These are phyloP conservation scores for Cyclotella baltica DNA, from an alignment of 108 stramenopile species.

Conservation along the genomic window DNA sequence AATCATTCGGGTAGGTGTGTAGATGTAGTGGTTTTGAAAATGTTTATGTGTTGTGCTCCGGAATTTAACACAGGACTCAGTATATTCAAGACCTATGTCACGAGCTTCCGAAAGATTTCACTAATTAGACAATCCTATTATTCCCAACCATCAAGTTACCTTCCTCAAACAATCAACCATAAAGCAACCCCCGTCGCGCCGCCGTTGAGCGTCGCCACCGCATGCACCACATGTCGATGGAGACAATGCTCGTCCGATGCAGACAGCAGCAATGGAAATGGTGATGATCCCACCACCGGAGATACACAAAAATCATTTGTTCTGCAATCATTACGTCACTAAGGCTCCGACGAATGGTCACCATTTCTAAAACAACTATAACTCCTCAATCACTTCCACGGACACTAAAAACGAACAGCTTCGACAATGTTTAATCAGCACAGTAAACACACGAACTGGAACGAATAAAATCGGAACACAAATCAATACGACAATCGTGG, in stretches of 20 bases:
- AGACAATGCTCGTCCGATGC: neutral
- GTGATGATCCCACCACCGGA: conserved; percentile 24
- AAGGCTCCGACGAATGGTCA: neutral
- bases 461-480: conserved; percentile 15
- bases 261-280: neutral
- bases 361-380: conserved; percentile 32
- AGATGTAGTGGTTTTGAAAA: no score
- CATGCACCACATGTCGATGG: conserved; percentile 2
- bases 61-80: no score
- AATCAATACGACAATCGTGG: neutral
- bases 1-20: no score
- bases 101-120: no score
- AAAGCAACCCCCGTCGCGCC: no score
- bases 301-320: conserved; percentile 35
- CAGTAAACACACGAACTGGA: conserved; percentile 20
- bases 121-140: no score
- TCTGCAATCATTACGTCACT: conserved; percentile 9
- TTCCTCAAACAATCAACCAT: no score
- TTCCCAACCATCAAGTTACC: no score
- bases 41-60: no score
- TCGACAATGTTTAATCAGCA: conserved; percentile 14
- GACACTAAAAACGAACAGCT: conserved; percentile 15
- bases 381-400: conserved; percentile 33
- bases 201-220: no score
- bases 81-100: no score